Evolutionary conservation across 2,329 filamentous ascomycete species (phyloP).

Genomic region (Aspergillus sclerotialis): DNA sequence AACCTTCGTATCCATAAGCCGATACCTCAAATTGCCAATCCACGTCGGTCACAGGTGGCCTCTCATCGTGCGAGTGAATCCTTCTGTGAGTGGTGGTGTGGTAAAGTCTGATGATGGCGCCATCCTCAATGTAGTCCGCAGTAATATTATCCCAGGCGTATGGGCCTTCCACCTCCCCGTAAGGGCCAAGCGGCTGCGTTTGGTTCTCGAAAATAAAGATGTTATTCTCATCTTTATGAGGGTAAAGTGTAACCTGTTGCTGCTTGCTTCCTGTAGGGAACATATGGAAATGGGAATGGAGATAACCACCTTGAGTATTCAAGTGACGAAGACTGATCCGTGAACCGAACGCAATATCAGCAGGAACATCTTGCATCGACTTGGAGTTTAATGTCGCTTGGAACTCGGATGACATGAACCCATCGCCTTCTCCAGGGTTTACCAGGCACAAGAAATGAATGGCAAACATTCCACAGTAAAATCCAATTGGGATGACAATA

Average conservation of each 20-base stretch:
- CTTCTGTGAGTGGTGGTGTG: constrained; percentile 78
- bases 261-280: constrained; percentile 97
- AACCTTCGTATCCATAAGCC: constrained; percentile 94
- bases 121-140: constrained; percentile 65
- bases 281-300: constrained; percentile 96
- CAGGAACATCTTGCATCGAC: constrained; percentile 89
- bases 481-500: constrained; percentile 76
- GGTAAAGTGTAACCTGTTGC: constrained; percentile 96
- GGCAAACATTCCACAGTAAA: constrained; percentile 95
- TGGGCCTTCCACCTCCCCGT: constrained; percentile 74
- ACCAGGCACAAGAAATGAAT: constrained; percentile 91
- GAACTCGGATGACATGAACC: constrained; percentile 99
- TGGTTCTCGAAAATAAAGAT: constrained; percentile 91
- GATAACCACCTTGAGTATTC: constrained; percentile 95
- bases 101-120: constrained; percentile 73
- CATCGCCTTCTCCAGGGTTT: constrained; percentile 94
- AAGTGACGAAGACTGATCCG: constrained; percentile 80
- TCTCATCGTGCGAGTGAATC: constrained; percentile 88
- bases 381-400: constrained; percentile 96
- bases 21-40: constrained; percentile 97
- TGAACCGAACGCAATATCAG: constrained; percentile 84
- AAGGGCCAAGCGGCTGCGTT: constrained; percentile 74
- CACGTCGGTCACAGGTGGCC: constrained; percentile 74
- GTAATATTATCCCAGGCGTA: constrained; percentile 75
- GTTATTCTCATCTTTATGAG: constrained; percentile 99